Percentiles rank a stretch among this genome's conserved stretches.
These are phyloP conservation scores for Fusarium scirpi DNA, from an alignment of 2,329 filamentous ascomycete species.

Conservation along the genomic window DNA sequence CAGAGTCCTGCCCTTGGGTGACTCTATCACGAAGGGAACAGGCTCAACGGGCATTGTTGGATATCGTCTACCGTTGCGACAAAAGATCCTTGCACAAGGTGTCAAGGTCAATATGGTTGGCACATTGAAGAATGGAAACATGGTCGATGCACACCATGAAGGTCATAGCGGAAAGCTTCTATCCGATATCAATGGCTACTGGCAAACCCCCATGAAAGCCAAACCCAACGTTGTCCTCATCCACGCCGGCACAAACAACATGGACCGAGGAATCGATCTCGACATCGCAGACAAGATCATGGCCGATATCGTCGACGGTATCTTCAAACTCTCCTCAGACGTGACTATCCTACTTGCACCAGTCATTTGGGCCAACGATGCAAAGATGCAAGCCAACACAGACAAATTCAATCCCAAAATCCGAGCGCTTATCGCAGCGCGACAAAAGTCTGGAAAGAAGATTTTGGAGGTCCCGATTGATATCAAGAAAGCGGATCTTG, in stretches of 20 bases:
- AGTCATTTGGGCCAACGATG: slow-evolving; percentile 33
- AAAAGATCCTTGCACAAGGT: slow-evolving; percentile 14
- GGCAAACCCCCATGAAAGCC: slow-evolving; percentile 27
- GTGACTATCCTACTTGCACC: slow-evolving; percentile 28
- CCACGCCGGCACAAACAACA: slow-evolving; percentile 37
- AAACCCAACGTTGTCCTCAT: slow-evolving; percentile 33
- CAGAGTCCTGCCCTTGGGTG: slow-evolving; percentile 24
- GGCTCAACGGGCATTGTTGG: slow-evolving; percentile 24
- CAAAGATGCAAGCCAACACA: slow-evolving; percentile 30
- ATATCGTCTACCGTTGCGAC: slow-evolving; percentile 15
- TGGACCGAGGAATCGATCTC: slow-evolving; percentile 22
- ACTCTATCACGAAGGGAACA: slow-evolving; percentile 37
- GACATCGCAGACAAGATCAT: slow-evolving; percentile 8
- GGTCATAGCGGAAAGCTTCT: slow-evolving; percentile 33
- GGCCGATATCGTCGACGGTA: slow-evolving; percentile 17
- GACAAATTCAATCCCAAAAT: slow-evolving; percentile 27
- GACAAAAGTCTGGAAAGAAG: slow-evolving; percentile 14
- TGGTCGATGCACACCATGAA: slow-evolving; percentile 29
- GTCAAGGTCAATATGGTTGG: slow-evolving; percentile 32
- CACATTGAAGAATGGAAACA: slow-evolving; percentile 15
- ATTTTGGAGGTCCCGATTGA: slow-evolving; percentile 28
- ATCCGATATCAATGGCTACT: slow-evolving; percentile 22
- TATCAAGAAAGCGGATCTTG: slow-evolving; percentile 20
- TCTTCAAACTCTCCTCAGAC: slow-evolving; percentile 29
- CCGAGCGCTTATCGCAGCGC: neutral